These are phyloP conservation scores for Cyclostephanos invisitatus DNA, from an alignment of 108 stramenopile species.

Conservation along the genomic window DNA sequence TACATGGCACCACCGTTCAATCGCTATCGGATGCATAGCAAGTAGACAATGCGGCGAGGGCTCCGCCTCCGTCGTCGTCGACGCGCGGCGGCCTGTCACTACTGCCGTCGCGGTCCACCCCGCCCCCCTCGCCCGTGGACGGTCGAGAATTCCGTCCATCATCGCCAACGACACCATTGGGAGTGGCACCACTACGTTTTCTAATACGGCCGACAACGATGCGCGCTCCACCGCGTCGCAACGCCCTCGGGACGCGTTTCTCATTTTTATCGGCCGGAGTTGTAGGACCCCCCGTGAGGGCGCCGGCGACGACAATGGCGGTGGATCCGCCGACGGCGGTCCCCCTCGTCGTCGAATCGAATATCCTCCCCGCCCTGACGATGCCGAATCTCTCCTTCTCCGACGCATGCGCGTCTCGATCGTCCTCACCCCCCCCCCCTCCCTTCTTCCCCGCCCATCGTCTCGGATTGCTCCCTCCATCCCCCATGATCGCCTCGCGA, in stretches of 20 bases:
- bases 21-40: constrained; percentile 35
- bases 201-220: too few relatives aligned
- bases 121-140: neutral
- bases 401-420: constrained; percentile 4
- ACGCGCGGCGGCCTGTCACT: neutral
- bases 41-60: constrained; percentile 4
- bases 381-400: constrained; percentile 24
- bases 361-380: constrained; percentile 25
- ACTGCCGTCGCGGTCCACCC: neutral
- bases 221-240: too few relatives aligned
- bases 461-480: neutral
- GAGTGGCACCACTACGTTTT: too few relatives aligned
- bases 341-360: neutral
- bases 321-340: neutral
- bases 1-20: too few relatives aligned
- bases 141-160: constrained; percentile 4
- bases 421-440: neutral
- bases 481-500: too few relatives aligned
- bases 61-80: neutral
- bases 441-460: neutral
- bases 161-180: neutral
- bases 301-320: neutral
- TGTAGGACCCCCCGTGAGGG: neutral
- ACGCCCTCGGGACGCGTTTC: too few relatives aligned
- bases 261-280: neutral